Evolutionary conservation across 2,329 filamentous ascomycete species (phyloP), one percentile per base, ranked within the genome.

Genomic region (Celoporthe dispersa): DNA sequence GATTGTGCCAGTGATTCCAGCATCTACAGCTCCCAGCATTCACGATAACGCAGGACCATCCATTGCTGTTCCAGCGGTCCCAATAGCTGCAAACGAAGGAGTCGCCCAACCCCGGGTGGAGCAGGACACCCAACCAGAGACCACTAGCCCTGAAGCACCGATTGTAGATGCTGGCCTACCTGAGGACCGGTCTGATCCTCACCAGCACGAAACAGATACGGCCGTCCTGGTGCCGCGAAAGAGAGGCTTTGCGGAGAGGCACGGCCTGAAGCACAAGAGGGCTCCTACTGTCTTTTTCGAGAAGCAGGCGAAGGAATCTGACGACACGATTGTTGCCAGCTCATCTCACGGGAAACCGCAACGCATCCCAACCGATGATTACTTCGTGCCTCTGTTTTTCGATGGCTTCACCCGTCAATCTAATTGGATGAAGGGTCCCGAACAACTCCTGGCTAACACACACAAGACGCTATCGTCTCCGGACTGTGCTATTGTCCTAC

Each of bases 401-500:
- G 86, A 89, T 68, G 85, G 86, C 44, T 88, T 88, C 75, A 82
- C 86, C 59, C 80, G 85, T 73, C 82, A 84, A 67, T 83, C 85
- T 62, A 85, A 84, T 66, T 89, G 87, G 84, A 88, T 90, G 83
- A 88, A 88, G 68, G 85, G 86, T 0, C 81, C 91, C 11, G 88
- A 92, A 69, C 91, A 93, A 57, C 86, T 98, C 0, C 84, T 98
- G 3, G 88, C 91, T 68, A 91, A 93, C 60, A 93, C 94, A 4
- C 92, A 94, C 77, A 99, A 99, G 79, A 97, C 94, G 0, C 84
- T 98, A 14, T 94, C 92, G 1, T 98, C 95, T 0, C 85, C 91
- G 1, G 94, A 98, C 77, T 91, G 94, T 65, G 90, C 94, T 70
- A 88, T 97, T 1, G 91, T 94, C 59, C 89, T 97, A 55, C 89